Percentiles rank a stretch among this genome's conserved stretches.
These are phyloP conservation scores for Russula lepida DNA, from an alignment of 768 basidiomycete genomes.

Conservation along the genomic window DNA sequence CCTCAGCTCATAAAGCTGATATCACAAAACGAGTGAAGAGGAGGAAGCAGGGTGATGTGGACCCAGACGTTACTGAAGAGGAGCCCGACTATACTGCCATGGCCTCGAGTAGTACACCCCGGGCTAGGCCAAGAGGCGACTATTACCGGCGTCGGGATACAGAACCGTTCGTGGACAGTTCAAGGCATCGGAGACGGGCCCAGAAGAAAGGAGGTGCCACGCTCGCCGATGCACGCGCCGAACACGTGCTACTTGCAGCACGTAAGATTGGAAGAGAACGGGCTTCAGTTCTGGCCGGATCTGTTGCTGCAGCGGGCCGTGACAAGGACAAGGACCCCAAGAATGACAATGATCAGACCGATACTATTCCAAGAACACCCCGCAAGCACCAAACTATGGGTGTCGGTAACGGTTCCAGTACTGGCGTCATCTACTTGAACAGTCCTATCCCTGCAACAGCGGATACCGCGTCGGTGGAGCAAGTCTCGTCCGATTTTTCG, in stretches of 20 bases:
- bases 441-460: slow-evolving; percentile 13
- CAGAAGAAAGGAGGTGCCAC: slow-evolving; percentile 29
- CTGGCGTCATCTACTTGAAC: slow-evolving; percentile 19
- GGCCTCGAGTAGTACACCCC: slow-evolving; percentile 27
- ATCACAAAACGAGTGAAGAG: slow-evolving; percentile 11
- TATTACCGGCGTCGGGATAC: slow-evolving; percentile 21
- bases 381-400: slow-evolving; percentile 10
- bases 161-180: slow-evolving; percentile 12
- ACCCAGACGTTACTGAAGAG: slow-evolving; percentile 21
- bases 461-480: slow-evolving; percentile 5
- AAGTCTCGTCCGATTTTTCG: slow-evolving; percentile 21
- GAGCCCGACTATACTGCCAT: slow-evolving; percentile 20
- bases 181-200: slow-evolving; percentile 23
- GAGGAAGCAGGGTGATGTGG: slow-evolving; percentile 27
- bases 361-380: slow-evolving; percentile 14
- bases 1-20: slow-evolving; percentile 11
- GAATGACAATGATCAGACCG: slow-evolving; percentile 29
- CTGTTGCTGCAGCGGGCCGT: slow-evolving; percentile 29
- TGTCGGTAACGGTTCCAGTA: slow-evolving; percentile 13
- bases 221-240: slow-evolving; percentile 57
- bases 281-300: slow-evolving; percentile 44
- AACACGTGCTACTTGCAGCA: slow-evolving; percentile 64
- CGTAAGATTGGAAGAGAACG: slow-evolving; percentile 60
- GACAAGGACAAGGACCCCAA: slow-evolving; percentile 25
- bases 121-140: slow-evolving; percentile 16